A percentile compares a stretch with the other conserved stretches of the same genome.
Conservation (phyloP, 2,329 filamentous ascomycete genomes). For the Aspergillus sp. region DNA sequence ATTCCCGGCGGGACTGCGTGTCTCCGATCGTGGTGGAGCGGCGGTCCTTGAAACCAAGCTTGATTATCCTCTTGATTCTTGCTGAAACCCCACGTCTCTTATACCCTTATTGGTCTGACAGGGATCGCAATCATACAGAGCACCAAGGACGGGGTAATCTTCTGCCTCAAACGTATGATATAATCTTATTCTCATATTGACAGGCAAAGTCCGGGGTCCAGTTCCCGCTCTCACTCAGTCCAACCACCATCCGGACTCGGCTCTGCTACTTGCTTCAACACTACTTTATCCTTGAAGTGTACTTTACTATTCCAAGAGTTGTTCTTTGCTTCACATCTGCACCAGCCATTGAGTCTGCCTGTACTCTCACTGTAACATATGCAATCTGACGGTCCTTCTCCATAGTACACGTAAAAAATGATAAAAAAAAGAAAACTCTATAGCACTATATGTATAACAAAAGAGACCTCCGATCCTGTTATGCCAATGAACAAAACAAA, state of each 20-base stretch:
- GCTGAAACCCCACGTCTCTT: neutral
- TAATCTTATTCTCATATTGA: too few species aligned
- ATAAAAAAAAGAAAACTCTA: conserved; percentile 17
- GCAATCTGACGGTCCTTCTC: conserved; percentile 9
- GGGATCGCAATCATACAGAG: neutral
- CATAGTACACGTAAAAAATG: conserved; percentile 4
- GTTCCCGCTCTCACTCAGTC: neutral
- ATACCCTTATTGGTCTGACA: neutral
- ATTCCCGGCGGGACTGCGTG: neutral
- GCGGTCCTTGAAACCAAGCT: neutral
- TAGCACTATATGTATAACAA: conserved; percentile 22
- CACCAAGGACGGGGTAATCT: neutral
- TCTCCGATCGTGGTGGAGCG: neutral
- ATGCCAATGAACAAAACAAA: conserved; percentile 15
- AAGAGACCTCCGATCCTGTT: conserved; percentile 16
- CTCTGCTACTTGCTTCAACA: neutral
- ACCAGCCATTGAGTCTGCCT: neutral
- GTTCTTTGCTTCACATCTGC: too few species aligned
- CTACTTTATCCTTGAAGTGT: neutral
- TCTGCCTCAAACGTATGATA: neutral
- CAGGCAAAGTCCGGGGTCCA: too few species aligned
- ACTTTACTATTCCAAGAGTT: conserved; percentile 1
- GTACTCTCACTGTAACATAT: neutral
- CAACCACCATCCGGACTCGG: neutral
- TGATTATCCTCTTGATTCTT: neutral